Evolutionary conservation across 257 asterid genomes (phyloP).

Genomic region (Leptodermis oblonga): DNA sequence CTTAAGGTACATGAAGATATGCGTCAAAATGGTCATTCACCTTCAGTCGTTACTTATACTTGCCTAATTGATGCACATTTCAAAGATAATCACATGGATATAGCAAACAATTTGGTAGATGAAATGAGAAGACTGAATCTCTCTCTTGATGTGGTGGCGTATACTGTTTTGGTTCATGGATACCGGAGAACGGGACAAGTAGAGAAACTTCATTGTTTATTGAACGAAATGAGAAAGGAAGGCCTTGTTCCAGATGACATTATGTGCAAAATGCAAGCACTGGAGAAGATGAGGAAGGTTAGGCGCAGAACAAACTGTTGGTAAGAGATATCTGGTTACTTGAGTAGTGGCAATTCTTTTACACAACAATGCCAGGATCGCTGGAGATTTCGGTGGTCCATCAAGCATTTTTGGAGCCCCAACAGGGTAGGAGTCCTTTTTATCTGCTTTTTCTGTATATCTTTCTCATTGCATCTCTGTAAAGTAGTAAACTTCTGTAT

Average conservation of each 20-base stretch:
- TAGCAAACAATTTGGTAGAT: constrained; percentile 25
- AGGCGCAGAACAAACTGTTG: neutral
- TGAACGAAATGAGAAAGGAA: constrained; percentile 27
- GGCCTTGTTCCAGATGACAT: constrained; percentile 33
- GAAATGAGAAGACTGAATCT: constrained; percentile 35
- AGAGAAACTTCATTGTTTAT: constrained; percentile 31
- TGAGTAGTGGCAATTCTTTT: neutral
- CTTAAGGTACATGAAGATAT: constrained; percentile 39
- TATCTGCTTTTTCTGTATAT: neutral
- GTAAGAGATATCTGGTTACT: neutral
- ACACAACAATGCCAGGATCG: neutral
- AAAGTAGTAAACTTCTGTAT: neutral
- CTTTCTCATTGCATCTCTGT: neutral
- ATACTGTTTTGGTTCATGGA: constrained; percentile 39
- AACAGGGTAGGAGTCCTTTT: neutral
- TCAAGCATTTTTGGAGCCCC: neutral
- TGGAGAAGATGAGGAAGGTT: neutral
- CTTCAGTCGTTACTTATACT: constrained; percentile 56
- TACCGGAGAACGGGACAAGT: constrained; percentile 29
- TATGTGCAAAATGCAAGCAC: constrained; percentile 21
- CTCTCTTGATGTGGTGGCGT: constrained; percentile 36
- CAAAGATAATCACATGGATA: constrained; percentile 29
- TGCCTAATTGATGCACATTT: constrained; percentile 51
- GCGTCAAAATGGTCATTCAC: constrained; percentile 25
- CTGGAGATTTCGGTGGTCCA: neutral